Evolutionary conservation across 176 grass and related monocot genomes (phyloP).

Genomic region (Rhynchospora breviuscula): DNA sequence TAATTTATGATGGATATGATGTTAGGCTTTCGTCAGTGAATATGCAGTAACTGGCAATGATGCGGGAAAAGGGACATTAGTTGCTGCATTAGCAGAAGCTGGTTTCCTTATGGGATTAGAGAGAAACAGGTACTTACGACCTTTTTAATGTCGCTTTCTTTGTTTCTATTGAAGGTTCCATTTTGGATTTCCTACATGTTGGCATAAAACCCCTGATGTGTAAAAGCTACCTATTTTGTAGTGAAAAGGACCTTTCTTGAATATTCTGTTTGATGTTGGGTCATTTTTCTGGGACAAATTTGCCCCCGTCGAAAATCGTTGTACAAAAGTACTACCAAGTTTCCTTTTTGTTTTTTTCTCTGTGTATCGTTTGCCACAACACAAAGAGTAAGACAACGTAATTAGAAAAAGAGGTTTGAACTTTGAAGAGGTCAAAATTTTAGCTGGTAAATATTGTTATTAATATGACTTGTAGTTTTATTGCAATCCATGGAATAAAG

Average conservation of each 20-base stretch:
- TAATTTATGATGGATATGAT: conserved; percentile 10
- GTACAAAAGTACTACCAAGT: background rate
- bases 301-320: background rate
- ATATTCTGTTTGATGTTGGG: background rate
- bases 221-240: background rate
- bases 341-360: no score
- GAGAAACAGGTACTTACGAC: conserved; percentile 55
- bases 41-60: conserved; percentile 96
- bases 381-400: background rate
- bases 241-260: background rate
- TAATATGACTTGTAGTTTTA: background rate
- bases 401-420: background rate
- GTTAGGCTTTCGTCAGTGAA: conserved; percentile 88
- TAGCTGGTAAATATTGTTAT: background rate
- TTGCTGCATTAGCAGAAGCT: conserved; percentile 86
- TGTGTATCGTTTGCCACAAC: background rate
- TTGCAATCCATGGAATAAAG: no score
- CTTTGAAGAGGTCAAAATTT: background rate
- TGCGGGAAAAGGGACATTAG: conserved; percentile 82
- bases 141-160: background rate
- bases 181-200: background rate
- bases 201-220: background rate
- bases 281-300: background rate
- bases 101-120: conserved; percentile 92
- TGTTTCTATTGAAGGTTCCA: background rate